Evolutionary conservation across 2,329 filamentous ascomycete species (phyloP), one percentile per base, ranked within the genome.

Genomic region (Arachnopeziza araneosa): DNA sequence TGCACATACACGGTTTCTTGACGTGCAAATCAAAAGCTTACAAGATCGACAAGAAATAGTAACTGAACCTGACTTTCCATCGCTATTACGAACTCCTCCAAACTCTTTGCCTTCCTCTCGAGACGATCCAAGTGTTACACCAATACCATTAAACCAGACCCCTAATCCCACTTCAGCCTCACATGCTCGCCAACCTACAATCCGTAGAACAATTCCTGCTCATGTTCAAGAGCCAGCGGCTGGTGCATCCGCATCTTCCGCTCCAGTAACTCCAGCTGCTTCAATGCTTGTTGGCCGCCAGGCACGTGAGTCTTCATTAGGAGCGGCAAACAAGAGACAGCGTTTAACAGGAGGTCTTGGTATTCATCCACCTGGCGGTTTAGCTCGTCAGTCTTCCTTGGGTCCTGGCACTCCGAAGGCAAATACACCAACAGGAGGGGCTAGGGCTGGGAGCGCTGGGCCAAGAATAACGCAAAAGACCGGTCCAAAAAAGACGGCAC

Each of bases 341-440:
- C 67, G 77, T 74, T 52, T 71, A 50, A 67, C 65, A 17, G 76
- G 77, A 24, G 72, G 82, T 1, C 17, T 72, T 26, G 78, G 78
- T 53, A 81, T 73, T 60, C 66, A 78, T 2, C 79, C 82, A 1
- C 72, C 83, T 1, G 86, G 83, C 68, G 79, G 79, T 1, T 75
- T 88, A 12, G 84, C 84, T 7, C 78, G 85, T 17, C 85, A 87
- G 69, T 80, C 84, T 1, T 87, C 85, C 1, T 76, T 86, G 2
- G 84, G 84, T 0, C 85, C 85, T 0, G 83, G 84, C 26, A 86
- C 84, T 2, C 83, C 84, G 10, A 86, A 87, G 70, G 77, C 74
- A 54, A 67, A 66, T 22, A 73, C 71, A 52, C 72, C 72, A 44
- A 63, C 66, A 2, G 52, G 26, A 62, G 58, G 65, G 63, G 58